These are phyloP conservation scores for Suhomyces sp. DNA, from an alignment of 805 yeast genomes.

Conservation along the genomic window DNA sequence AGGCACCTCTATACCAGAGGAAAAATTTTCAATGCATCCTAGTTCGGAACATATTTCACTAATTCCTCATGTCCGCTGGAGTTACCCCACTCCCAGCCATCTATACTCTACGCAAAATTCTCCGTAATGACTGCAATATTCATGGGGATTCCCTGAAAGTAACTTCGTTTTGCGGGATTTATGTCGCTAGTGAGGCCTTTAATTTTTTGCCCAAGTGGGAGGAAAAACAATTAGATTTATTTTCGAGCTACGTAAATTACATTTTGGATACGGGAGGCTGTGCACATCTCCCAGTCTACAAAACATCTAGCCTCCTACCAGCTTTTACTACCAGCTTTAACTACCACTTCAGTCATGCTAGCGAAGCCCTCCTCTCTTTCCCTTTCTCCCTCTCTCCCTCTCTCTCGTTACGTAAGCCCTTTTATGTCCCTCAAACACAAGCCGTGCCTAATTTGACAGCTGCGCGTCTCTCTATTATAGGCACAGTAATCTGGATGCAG, in stretches of 20 bases:
- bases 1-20: background rate
- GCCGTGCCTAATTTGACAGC: background rate
- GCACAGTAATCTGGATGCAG: background rate
- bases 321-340: background rate
- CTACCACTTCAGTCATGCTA: background rate
- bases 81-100: background rate
- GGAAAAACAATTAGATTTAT: background rate
- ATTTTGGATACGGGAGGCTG: background rate
- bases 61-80: background rate
- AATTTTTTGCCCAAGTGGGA: background rate
- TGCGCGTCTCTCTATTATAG: background rate
- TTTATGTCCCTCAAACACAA: background rate
- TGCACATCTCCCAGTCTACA: background rate
- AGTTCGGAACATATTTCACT: background rate
- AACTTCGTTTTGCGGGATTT: background rate
- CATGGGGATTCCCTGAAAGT: slow-evolving; percentile 2
- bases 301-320: too few species aligned
- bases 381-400: background rate
- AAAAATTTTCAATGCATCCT: background rate
- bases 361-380: background rate
- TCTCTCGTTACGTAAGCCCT: background rate
- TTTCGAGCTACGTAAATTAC: background rate
- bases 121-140: background rate
- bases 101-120: background rate
- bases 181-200: background rate